Evolutionary conservation across 768 basidiomycete species (phyloP).

Genomic region (Pluteus cervinus): DNA sequence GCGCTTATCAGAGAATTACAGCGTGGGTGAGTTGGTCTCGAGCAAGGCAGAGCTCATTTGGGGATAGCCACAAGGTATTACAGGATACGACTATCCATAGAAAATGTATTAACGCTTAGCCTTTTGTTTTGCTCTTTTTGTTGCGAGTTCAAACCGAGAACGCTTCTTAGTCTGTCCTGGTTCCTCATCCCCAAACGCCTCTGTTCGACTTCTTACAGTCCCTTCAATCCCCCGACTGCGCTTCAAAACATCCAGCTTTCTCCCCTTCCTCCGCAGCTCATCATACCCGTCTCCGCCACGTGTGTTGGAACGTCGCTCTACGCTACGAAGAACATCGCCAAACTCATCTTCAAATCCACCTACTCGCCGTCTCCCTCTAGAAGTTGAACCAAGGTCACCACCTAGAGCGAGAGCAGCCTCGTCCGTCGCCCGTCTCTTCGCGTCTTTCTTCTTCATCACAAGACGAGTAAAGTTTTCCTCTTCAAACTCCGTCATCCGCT

Average conservation of each 20-base stretch:
- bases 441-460: constrained; percentile 86
- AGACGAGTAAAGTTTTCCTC: constrained; percentile 92
- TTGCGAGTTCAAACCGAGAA: constrained; percentile 44
- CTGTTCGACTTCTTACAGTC: constrained; percentile 19
- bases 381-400: constrained; percentile 43
- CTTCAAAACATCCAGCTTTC: constrained; percentile 54
- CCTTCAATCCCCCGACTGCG: constrained; percentile 39
- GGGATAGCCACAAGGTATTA: background rate
- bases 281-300: constrained; percentile 71
- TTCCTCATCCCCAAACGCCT: constrained; percentile 20
- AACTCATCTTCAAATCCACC: constrained; percentile 84
- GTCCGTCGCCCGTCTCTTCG: constrained; percentile 62
- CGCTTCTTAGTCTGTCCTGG: constrained; percentile 30
- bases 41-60: constrained; percentile 4
- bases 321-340: constrained; percentile 65
- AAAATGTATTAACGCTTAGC: constrained; percentile 7
- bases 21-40: no score
- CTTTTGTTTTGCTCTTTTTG: constrained; percentile 36
- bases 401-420: constrained; percentile 89
- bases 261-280: constrained; percentile 62
- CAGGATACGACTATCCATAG: no score
- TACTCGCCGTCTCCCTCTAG: constrained; percentile 49
- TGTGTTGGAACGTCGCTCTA: constrained; percentile 39
- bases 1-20: no score
- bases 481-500: constrained; percentile 82